Conservation (phyloP, 2,329 filamentous ascomycete genomes). For the Acephala macrosclerotiorum region DNA sequence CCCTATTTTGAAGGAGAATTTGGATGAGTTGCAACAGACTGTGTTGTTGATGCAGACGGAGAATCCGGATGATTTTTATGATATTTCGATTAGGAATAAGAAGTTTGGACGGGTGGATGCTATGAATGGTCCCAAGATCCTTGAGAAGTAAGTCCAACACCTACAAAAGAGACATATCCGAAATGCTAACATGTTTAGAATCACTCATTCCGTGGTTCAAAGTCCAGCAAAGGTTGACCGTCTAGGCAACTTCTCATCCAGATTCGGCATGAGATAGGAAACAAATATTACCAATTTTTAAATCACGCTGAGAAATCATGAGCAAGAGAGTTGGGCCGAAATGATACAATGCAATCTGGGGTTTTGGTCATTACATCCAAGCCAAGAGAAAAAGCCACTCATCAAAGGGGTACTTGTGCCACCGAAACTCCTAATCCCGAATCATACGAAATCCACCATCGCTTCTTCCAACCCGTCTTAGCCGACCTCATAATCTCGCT, state of each 20-base stretch:
- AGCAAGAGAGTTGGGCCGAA: background rate
- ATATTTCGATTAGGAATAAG: constrained; percentile 86
- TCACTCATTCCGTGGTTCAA: constrained; percentile 66
- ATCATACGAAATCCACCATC: constrained; percentile 10
- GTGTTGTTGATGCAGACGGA: constrained; percentile 86
- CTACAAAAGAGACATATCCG: background rate
- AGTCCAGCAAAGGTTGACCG: constrained; percentile 67
- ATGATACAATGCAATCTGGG: constrained; percentile 12
- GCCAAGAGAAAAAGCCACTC: constrained; percentile 20
- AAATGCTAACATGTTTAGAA: constrained; percentile 50
- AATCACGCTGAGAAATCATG: background rate
- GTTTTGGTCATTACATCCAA: constrained; percentile 21
- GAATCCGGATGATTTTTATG: constrained; percentile 97
- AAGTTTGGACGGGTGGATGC: constrained; percentile 95
- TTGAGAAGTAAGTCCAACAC: constrained; percentile 80
- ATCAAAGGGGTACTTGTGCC: constrained; percentile 16
- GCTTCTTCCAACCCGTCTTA: constrained; percentile 25
- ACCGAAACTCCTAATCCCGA: constrained; percentile 23
- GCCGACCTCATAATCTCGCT: constrained; percentile 51
- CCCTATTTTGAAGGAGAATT: constrained; percentile 84
- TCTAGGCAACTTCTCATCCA: constrained; percentile 75
- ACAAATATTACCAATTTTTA: constrained; percentile 6
- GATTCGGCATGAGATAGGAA: constrained; percentile 69
- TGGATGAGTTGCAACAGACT: constrained; percentile 94
- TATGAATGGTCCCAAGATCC: constrained; percentile 82